Base-by-base conservation (phyloP, 768 basidiomycete species). In the Termitomyces sp. region DNA sequence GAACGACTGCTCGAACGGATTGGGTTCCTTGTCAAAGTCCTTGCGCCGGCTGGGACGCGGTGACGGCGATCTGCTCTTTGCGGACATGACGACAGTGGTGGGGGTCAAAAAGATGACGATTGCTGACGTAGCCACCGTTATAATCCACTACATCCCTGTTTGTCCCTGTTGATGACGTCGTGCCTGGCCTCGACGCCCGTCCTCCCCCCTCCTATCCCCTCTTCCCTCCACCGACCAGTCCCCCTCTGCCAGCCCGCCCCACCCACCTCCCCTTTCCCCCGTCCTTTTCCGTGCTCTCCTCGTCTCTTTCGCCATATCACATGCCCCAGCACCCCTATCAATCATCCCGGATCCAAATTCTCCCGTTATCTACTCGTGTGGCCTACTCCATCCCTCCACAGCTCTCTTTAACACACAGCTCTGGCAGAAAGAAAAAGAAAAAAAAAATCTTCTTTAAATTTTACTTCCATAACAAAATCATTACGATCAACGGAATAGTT, bases 1-100 rank as follows among this genome's bases (percentile, higher is more conserved):
- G 70, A 98, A 98, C 53, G 92, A 95, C 73, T 94, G 91, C 68
- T 99, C 96, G 67, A 97, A 97, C 0, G 95, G 94, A 68, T 96
- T 96, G 0, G 89, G 90, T 66, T 96, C 94, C 35, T 90, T 81
- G 69, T 80, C 76, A 69, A 90, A 86, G 66, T 88, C 87, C 16
- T 81, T 81, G 66, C 84, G 79, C 35, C 77, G 74, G 25, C 68
- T 60, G n/a, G 67, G 37, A 60, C 66, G 59, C 54, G 64, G 59
- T 23, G 74, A 72, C 50, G 69, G 70, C 46, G 75, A 75, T 32
- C 66, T 68, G 57, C 70, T 71, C 65, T 71, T 73, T 61, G 70
- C 69, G 66, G 76, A 75, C 75, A 76, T 78, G 67, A 65, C 67
- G 66, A 63, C 60, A 61, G 57, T 55, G 55, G 58, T 49, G 55